Base-by-base conservation (phyloP, 1,284 basidiomycete genomes). In the Ceratobasidium sp. region DNA sequence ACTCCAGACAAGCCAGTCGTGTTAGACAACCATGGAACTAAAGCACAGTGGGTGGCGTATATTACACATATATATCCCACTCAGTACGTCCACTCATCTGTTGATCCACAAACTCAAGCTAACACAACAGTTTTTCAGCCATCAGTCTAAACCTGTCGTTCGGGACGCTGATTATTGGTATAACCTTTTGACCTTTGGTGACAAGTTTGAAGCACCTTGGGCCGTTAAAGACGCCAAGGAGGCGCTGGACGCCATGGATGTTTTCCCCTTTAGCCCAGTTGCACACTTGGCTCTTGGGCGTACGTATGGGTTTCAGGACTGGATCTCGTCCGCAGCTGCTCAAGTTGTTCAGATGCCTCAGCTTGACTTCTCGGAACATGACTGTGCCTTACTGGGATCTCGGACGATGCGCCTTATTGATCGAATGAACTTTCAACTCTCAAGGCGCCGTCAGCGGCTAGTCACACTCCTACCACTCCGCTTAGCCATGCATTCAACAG, bases 171-270 rank as follows among this genome's bases (percentile, higher is more conserved):
- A 60, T 13, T 60, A 28, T 60, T 60, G 58, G n/a, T 60, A 13
- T 26, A 23, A 60, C 23, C 33, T 60, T 23, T 10, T 60, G 23
- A 33, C 58, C 5, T 60, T 60, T 33, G 23, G 58, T 13, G 23
- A 60, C 23, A 60, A 60, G 23, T 60, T 23, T 26, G 23, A 60
- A 28, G 58, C 33, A 10, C 58, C 58, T 60, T 60, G 58, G 58
- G 58, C 33, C 5, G 33, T 60, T 23, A 28, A 4, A 12, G 23
- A 60, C 13, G 58, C 58, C 5, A 60, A 60, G 23, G 58, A 23
- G 23, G 58, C 23, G 23, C 33, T 60, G 58, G 26, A 60, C 23
- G 13, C 58, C 15, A 60, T 28, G 23, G n/a, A 18, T 12, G 58
- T 12, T 13, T 23, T 28, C 10, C 23, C 58, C 33, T 33, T 60